phyloP scores from a whole-genome alignment of 805 yeast genomes.

The Candida insectorum region DNA sequence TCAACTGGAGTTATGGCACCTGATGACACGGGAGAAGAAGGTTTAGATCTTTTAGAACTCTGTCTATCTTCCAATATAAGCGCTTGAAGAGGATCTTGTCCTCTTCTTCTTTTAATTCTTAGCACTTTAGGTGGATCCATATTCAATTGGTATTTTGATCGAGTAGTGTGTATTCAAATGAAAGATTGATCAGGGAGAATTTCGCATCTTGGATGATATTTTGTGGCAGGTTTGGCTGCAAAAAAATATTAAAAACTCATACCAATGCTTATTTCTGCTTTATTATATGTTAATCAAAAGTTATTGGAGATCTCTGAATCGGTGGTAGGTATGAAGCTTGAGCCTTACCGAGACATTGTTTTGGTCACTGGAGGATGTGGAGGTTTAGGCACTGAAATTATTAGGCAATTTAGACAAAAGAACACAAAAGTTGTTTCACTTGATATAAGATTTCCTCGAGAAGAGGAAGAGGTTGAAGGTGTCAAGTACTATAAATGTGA shows the following conservation, averaged over 20 bases:
- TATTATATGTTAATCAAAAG: no score
- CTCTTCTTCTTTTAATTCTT: slow-evolving; percentile 81
- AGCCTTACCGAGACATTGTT: slow-evolving; percentile 55
- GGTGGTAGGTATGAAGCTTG: slow-evolving; percentile 51
- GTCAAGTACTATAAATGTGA: slow-evolving; percentile 67
- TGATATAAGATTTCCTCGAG: slow-evolving; percentile 51
- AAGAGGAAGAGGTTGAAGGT: slow-evolving; percentile 22
- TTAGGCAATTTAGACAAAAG: slow-evolving; percentile 33
- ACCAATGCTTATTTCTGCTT: no score
- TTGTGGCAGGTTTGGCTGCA: background rate
- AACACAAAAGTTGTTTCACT: slow-evolving; percentile 58
- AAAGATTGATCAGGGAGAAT: no score
- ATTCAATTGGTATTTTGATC: background rate
- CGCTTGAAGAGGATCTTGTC: slow-evolving; percentile 87
- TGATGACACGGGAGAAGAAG: slow-evolving; percentile 31
- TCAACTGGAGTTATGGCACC: slow-evolving; percentile 19
- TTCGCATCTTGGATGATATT: no score
- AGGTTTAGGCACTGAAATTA: slow-evolving; percentile 75
- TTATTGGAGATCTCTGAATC: slow-evolving; percentile 28
- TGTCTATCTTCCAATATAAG: slow-evolving; percentile 46
- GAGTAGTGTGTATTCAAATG: no score
- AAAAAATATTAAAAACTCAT: no score
- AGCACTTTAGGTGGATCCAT: slow-evolving; percentile 58
- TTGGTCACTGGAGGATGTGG: slow-evolving; percentile 81
- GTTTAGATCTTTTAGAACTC: slow-evolving; percentile 39